phyloP scores from a whole-genome alignment of 495 filamentous ascomycete genomes.

The Jackrogersella multiformis region DNA sequence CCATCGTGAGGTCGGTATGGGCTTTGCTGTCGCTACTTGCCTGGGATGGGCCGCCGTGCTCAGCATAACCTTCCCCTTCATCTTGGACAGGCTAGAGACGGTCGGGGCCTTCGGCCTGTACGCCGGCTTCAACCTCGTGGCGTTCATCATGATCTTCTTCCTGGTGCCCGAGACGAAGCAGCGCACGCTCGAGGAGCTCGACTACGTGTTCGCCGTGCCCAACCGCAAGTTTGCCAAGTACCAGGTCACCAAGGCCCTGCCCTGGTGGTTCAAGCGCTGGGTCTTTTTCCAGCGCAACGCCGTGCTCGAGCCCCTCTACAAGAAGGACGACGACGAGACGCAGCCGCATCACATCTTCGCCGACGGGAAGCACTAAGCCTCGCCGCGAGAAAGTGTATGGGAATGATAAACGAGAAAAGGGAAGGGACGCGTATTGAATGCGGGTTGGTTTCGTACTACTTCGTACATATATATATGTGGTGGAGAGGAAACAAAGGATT shows the following conservation, averaged over 20 bases:
- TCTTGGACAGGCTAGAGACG: slow-evolving; percentile 62
- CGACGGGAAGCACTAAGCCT: background rate
- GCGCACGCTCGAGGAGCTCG: slow-evolving; percentile 78
- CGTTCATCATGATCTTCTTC: slow-evolving; percentile 73
- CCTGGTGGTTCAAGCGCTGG: slow-evolving; percentile 74
- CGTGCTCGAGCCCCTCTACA: slow-evolving; percentile 70
- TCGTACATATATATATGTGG: background rate
- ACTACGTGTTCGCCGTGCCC: slow-evolving; percentile 83
- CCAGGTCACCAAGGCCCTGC: slow-evolving; percentile 69
- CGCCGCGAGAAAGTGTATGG: background rate
- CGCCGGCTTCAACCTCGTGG: slow-evolving; percentile 69
- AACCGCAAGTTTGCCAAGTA: slow-evolving; percentile 69
- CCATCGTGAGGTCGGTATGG: slow-evolving; percentile 80
- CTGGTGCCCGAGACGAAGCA: slow-evolving; percentile 75
- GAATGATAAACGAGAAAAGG: background rate
- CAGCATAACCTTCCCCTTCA: slow-evolving; percentile 70
- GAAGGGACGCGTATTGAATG: background rate
- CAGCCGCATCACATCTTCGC: background rate
- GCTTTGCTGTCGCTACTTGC: slow-evolving; percentile 73
- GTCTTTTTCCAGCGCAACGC: slow-evolving; percentile 66
- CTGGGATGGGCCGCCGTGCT: slow-evolving; percentile 74
- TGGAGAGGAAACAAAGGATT: slow-evolving; percentile 7
- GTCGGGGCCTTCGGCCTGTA: slow-evolving; percentile 69
- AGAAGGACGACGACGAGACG: slow-evolving; percentile 40
- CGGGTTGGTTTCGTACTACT: background rate